These are phyloP conservation scores for Blastobotrys attinorum DNA, from an alignment of 805 yeast genomes.

Conservation along the genomic window DNA sequence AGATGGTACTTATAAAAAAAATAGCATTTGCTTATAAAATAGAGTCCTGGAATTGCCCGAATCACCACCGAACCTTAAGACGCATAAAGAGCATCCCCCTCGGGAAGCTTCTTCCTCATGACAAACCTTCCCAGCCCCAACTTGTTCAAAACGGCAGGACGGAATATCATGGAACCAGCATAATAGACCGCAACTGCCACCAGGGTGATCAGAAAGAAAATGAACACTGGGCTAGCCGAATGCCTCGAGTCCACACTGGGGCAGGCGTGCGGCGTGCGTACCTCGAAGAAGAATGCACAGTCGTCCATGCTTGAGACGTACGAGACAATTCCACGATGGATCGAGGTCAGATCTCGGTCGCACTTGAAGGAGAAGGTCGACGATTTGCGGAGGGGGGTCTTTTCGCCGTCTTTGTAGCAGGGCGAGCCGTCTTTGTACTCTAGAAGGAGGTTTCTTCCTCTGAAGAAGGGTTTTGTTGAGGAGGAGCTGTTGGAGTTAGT, in stretches of 20 bases:
- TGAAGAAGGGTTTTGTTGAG: slow-evolving; percentile 53
- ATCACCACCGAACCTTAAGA: too few species aligned
- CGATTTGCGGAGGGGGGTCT: slow-evolving; percentile 42
- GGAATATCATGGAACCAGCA: slow-evolving; percentile 10
- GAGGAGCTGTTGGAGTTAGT: too few species aligned
- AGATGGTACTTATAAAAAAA: too few species aligned
- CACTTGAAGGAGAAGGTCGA: slow-evolving; percentile 68
- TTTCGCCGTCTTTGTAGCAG: slow-evolving; percentile 42
- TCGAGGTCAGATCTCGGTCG: slow-evolving; percentile 55
- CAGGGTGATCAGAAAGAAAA: slow-evolving; percentile 49
- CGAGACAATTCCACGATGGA: slow-evolving; percentile 54
- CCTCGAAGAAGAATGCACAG: slow-evolving; percentile 79
- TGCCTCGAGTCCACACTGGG: slow-evolving; percentile 65
- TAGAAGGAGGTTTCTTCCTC: slow-evolving; percentile 64
- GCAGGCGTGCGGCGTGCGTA: slow-evolving; percentile 78
- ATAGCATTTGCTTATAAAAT: too few species aligned
- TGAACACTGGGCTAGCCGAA: slow-evolving; percentile 42
- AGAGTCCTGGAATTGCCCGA: too few species aligned
- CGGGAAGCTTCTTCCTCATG: not conserved
- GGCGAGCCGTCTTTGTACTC: slow-evolving; percentile 60
- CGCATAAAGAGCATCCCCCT: too few species aligned
- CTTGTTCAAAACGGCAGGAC: not conserved
- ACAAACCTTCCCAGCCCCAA: too few species aligned
- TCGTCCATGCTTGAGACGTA: slow-evolving; percentile 67
- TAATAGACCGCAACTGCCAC: slow-evolving; percentile 35